Base-by-base conservation (phyloP, 768 basidiomycete genomes). In the Phlebiopsis flavidoalba region DNA sequence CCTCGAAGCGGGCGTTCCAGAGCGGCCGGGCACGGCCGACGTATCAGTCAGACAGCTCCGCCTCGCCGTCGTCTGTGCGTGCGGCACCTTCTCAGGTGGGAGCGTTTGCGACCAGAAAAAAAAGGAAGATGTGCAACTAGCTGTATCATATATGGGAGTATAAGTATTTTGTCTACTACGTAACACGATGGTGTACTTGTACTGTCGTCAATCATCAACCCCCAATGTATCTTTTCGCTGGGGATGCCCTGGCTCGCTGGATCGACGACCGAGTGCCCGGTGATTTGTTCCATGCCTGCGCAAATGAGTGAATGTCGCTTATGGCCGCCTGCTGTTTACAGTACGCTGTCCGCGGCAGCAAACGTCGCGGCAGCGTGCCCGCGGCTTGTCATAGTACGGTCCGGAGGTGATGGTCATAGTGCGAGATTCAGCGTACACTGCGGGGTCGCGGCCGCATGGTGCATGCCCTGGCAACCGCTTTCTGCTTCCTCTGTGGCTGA, bases 41-140 rank as follows among this genome's bases (percentile, higher is more conserved):
- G 40, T n/a, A 55, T 58, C 57, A 58, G 57, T 58, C 46, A 50
- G 46, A n/a, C n/a, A 49, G 33, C 26, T 31, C 26, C 15, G 31
- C 15, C 24, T 21, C 19, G 40, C 40, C 40, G 17, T 43, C 40
- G 11, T 12, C 40, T 43, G 11, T 17, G 12, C 17, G 40, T 43
- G 40, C 40, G 7, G 12, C 17, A 17, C 40, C 40, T 43, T 12
- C 40, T 17, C 40, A 3, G n/a, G n/a, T n/a, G n/a, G n/a, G 10
- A 43, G 17, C 12, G 40, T 12, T 12, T 43, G 17, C 17, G 12
- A 12, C 12, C 2, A 8, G 40, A 43, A 43, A 43, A 43, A 43
- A 17, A 43, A 43, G 10, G 40, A 10, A 43, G 8, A 10, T 4
- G 8, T 15, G 45, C 45, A 46, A 21, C 48, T 11, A 21, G 15